Percentiles rank a stretch among this genome's conserved stretches.
Conservation (phyloP, 306 rosid genomes). For the Medicago lupulina region DNA sequence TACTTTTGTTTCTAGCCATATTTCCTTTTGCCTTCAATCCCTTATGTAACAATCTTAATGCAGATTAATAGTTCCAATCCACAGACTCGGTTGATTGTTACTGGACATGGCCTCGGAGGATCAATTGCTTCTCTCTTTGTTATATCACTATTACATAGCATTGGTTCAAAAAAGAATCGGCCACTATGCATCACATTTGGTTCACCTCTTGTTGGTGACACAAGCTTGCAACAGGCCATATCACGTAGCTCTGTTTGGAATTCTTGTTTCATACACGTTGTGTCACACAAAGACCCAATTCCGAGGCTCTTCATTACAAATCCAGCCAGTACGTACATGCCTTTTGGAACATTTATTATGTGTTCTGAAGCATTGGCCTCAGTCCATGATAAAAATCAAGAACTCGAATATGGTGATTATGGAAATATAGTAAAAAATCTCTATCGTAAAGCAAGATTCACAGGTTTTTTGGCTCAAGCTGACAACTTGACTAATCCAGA, state of each 20-base stretch:
- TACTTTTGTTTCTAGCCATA: neutral
- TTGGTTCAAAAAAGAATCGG: conserved; percentile 44
- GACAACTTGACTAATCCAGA: neutral
- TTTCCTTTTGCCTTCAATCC: neutral
- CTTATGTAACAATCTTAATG: conserved; percentile 8
- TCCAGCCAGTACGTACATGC: conserved; percentile 29
- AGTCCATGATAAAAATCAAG: conserved; percentile 13
- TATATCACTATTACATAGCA: conserved; percentile 53
- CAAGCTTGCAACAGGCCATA: conserved; percentile 46
- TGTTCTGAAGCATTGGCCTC: conserved; percentile 49
- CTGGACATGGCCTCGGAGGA: conserved; percentile 70
- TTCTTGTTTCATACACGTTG: conserved; percentile 70
- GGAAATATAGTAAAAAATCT: conserved; percentile 46
- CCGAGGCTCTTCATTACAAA: conserved; percentile 41
- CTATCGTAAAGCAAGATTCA: conserved; percentile 29
- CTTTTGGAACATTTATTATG: conserved; percentile 69
- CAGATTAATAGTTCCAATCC: conserved; percentile 33
- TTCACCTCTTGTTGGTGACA: conserved; percentile 67
- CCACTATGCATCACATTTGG: conserved; percentile 82
- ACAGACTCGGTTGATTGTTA: conserved; percentile 46
- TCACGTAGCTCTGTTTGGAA: conserved; percentile 55
- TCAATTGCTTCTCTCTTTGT: conserved; percentile 73
- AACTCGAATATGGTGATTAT: conserved; percentile 35
- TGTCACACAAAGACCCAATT: conserved; percentile 54
- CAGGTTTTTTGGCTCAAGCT: neutral